Evolutionary conservation across 352 stramenopile genomes (phyloP), one percentile per base, ranked within the genome.

Genomic region (Globisporangium sylvaticum): DNA sequence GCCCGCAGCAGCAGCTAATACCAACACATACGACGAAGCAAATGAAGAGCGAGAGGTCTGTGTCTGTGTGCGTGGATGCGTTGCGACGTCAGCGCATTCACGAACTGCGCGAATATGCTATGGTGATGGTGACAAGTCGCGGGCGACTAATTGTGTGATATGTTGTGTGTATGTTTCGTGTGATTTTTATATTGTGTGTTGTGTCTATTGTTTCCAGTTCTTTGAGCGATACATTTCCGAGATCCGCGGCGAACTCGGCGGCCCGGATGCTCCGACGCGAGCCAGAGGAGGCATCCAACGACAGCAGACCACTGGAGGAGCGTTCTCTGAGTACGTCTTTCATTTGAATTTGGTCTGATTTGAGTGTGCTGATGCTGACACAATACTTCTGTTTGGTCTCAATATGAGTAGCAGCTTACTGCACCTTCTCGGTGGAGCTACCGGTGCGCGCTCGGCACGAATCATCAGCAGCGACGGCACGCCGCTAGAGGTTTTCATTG

Each of bases 401-500:
- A 50, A 31, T 10, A 50, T 22, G 39, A 68, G 27, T 44, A 72
- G 52, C 54, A 87, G 80, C 24, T 71, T 89, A 58, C 67, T 88
- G 22, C 80, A 87, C 44, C 70, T 89, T 57, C 67, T 87, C 22
- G 74, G 77, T 15, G 75, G 73, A 6, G 42, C 64, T 39, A 22
- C 66, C 37, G 75, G 72, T 4, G 64, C 48, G 34, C 78, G 79
- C 54, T 73, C 70, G 12, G 78, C 74, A 15, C 81, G 83, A 20
- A 84, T 93, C 31, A 81, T 91, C 63, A 87, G 76, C 63, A 81
- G 80, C 57, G 80, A 76, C 56, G 88, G 87, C 2, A 88, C 75
- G 14, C 88, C 88, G 7, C 74, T 96, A 10, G 86, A 96, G 56
- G 79, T 94, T 34, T 93, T 79, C 60, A 80, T 96, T n/a, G 89